Evolutionary conservation across 73 alveolate species (phyloP).

Genomic region (Durusdinium trenchii): DNA sequence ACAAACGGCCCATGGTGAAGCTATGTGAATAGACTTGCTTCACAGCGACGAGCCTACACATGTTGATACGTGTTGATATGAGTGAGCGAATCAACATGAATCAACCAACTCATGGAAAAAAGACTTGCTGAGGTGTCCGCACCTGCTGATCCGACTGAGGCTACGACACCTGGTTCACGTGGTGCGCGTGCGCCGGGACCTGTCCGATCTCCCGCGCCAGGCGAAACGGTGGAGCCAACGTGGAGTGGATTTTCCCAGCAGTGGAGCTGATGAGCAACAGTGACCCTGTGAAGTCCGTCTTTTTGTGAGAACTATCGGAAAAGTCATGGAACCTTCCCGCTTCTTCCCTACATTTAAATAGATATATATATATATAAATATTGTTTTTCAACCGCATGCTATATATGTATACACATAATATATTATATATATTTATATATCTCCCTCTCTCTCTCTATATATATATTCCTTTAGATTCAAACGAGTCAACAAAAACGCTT

Average conservation of each 20-base stretch:
- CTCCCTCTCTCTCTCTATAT: not conserved
- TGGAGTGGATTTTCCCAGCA: too few relatives aligned
- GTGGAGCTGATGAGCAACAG: not conserved
- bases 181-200: constrained; percentile 56
- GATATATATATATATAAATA: not conserved
- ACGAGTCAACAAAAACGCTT: not conserved
- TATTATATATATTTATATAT: not conserved
- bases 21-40: too few relatives aligned
- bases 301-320: not conserved
- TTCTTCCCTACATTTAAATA: not conserved
- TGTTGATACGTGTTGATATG: not conserved
- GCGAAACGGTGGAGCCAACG: not conserved
- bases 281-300: not conserved
- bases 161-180: constrained; percentile 9
- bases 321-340: not conserved
- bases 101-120: too few relatives aligned
- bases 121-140: too few relatives aligned
- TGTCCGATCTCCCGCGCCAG: constrained; percentile 65
- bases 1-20: not conserved
- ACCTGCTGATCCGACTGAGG: not conserved
- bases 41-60: not conserved
- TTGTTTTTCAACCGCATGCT: not conserved
- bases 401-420: not conserved
- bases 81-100: too few relatives aligned
- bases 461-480: not conserved